Evolutionary conservation across 2,329 filamentous ascomycete genomes (phyloP).

Genomic region (Cyclaneusma minus): DNA sequence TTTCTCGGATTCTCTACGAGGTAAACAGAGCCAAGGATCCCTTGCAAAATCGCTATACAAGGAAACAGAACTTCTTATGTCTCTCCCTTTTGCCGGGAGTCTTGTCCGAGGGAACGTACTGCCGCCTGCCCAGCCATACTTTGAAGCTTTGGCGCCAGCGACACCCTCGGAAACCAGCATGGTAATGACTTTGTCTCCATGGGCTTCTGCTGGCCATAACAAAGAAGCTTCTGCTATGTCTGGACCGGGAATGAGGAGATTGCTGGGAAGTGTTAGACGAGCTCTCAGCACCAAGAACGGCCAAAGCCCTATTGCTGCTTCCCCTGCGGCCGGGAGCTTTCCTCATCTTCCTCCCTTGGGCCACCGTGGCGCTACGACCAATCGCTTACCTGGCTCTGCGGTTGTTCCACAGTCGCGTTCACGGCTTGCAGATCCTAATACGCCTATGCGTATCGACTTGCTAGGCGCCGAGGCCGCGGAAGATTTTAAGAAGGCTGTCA

Average conservation of each 20-base stretch:
- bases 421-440: conserved; percentile 26
- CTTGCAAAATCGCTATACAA: conserved; percentile 33
- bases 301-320: conserved; percentile 5
- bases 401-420: conserved; percentile 39
- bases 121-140: conserved; percentile 67
- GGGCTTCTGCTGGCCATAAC: conserved; percentile 20
- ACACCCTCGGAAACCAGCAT: conserved; percentile 28
- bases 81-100: conserved; percentile 60
- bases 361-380: conserved; percentile 31
- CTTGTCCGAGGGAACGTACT: conserved; percentile 77
- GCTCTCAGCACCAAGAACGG: conserved; percentile 46
- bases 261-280: conserved; percentile 74
- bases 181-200: conserved; percentile 34
- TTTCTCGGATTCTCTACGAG: conserved; percentile 69
- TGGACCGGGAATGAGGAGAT: conserved; percentile 65
- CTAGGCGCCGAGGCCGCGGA: conserved; percentile 66
- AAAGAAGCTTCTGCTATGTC: conserved; percentile 44
- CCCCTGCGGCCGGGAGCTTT: conserved; percentile 20
- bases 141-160: conserved; percentile 46
- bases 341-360: conserved; percentile 18
- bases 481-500: conserved; percentile 63
- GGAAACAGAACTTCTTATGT: conserved; percentile 41
- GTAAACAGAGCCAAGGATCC: conserved; percentile 32
- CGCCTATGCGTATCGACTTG: conserved; percentile 59
- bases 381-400: conserved; percentile 42